phyloP scores from a whole-genome alignment of 257 asterid genomes.

The Solanum sitiens region DNA sequence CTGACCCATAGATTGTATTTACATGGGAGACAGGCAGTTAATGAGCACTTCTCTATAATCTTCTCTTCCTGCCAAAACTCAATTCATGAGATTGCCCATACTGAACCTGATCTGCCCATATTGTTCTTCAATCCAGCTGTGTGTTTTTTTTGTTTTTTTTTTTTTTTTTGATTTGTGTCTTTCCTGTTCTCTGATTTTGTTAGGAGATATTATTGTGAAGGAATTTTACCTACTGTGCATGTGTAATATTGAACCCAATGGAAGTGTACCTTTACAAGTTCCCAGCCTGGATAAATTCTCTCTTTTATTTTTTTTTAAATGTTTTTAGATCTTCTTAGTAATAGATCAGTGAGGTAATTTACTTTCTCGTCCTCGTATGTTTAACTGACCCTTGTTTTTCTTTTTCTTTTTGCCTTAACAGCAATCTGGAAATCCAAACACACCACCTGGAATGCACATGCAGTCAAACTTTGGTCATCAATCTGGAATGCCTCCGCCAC shows the following conservation, averaged over 20 bases:
- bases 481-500: slow-evolving; percentile 79
- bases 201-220: background rate
- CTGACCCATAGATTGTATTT: background rate
- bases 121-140: background rate
- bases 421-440: slow-evolving; percentile 77
- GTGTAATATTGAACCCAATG: background rate
- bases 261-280: background rate
- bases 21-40: background rate
- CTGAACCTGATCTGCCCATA: background rate
- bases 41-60: background rate
- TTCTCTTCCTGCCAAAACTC: background rate
- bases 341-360: background rate
- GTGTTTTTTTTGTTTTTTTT: background rate
- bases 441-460: slow-evolving; percentile 50
- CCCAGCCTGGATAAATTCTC: background rate
- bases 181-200: background rate
- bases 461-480: slow-evolving; percentile 43
- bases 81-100: background rate
- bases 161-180: background rate
- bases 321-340: background rate
- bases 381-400: background rate
- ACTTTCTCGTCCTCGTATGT: background rate
- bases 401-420: background rate
- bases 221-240: background rate
- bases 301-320: background rate